These are phyloP conservation scores for Ambrosiella cleistominuta DNA, from an alignment of 2,329 filamentous ascomycete species.

Conservation along the genomic window DNA sequence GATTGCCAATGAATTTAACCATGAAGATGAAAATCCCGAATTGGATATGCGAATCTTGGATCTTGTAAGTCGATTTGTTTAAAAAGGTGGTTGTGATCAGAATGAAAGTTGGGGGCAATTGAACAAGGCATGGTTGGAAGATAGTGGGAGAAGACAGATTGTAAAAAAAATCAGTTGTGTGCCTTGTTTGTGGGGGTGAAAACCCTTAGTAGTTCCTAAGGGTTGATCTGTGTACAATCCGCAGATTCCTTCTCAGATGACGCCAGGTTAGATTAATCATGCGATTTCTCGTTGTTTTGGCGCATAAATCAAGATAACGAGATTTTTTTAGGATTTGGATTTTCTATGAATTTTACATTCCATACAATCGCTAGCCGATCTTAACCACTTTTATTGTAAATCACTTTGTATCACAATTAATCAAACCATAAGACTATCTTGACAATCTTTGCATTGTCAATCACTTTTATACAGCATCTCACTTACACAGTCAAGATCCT, in stretches of 20 bases:
- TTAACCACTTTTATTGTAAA: too few relatives aligned
- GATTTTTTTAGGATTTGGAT: too few relatives aligned
- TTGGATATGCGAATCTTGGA: background rate
- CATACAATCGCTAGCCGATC: too few relatives aligned
- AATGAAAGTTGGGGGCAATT: conserved; percentile 10
- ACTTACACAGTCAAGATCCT: background rate
- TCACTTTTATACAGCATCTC: background rate
- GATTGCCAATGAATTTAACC: background rate
- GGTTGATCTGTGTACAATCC: too few relatives aligned
- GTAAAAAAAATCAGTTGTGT: background rate
- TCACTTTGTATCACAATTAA: too few relatives aligned
- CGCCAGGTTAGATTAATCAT: too few relatives aligned
- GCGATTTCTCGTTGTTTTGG: too few relatives aligned
- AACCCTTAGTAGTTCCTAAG: background rate
- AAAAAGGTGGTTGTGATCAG: conserved; percentile 3
- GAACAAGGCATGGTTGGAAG: conserved; percentile 11
- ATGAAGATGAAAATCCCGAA: background rate
- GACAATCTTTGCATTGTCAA: too few relatives aligned
- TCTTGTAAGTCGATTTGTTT: background rate
- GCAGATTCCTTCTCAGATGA: too few relatives aligned
- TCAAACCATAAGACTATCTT: too few relatives aligned
- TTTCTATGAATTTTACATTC: too few relatives aligned
- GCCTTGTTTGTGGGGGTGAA: background rate
- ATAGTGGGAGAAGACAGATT: conserved; percentile 7
- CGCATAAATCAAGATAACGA: too few relatives aligned